Evolutionary conservation across 179 eudicot genomes (phyloP).

Genomic region (Corrigiola litoralis): DNA sequence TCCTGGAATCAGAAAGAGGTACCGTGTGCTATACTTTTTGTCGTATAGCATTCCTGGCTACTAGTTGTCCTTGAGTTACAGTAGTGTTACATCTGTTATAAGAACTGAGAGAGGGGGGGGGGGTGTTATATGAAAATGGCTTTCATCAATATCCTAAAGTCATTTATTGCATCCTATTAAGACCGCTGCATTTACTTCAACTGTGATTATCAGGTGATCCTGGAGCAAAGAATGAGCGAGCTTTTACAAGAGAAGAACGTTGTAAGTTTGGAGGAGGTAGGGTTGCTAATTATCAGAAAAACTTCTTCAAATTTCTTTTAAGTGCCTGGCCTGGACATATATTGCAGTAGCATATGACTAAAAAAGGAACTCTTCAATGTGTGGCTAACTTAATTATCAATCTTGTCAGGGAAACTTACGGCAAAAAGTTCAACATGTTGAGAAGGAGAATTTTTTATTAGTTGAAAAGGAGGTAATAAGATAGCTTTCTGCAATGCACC

Average conservation of each 20-base stretch:
- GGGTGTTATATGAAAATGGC: not conserved
- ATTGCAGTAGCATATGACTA: not conserved
- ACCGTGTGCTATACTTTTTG: not conserved
- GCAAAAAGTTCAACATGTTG: constrained; percentile 48
- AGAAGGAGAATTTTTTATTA: constrained; percentile 46
- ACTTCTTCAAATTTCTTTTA: not conserved
- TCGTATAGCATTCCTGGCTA: not conserved
- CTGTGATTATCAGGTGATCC: constrained; percentile 20
- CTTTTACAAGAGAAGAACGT: constrained; percentile 42
- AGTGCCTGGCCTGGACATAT: constrained; percentile 2
- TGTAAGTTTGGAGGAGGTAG: constrained; percentile 39
- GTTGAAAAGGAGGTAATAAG: constrained; percentile 52
- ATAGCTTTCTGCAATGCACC: not conserved
- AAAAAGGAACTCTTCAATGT: not conserved
- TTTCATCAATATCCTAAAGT: not conserved
- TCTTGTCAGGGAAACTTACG: constrained; percentile 42
- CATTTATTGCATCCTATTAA: not conserved
- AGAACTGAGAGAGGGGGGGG: not conserved
- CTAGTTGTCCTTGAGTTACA: not conserved
- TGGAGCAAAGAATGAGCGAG: constrained; percentile 43
- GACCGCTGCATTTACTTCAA: not conserved
- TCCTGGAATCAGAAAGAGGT: constrained; percentile 73
- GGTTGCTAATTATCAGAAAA: constrained; percentile 1
- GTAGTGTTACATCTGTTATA: not conserved
- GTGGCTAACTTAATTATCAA: constrained; percentile 4